These are phyloP conservation scores for Eutrema yunnanense DNA, from an alignment of 345 rosid genomes.

Conservation along the genomic window DNA sequence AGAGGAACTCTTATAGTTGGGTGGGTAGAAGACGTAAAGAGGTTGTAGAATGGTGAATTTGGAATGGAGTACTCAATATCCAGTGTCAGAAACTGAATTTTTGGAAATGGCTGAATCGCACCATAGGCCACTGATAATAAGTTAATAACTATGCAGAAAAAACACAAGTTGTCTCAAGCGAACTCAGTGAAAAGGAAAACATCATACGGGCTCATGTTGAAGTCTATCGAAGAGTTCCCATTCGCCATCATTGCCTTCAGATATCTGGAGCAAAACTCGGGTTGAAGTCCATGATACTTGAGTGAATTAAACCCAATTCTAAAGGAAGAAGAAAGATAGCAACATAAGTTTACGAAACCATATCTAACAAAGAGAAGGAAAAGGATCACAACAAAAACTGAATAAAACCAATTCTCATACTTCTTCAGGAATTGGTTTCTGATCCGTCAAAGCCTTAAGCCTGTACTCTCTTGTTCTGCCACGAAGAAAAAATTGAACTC, in stretches of 20 bases:
- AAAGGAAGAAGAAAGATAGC: constrained; percentile 18
- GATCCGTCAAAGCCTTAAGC: constrained; percentile 36
- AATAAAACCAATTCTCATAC: constrained; percentile 33
- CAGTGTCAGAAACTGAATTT: too few relatives aligned
- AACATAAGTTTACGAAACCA: background rate
- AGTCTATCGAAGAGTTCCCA: constrained; percentile 49
- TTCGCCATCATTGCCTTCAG: constrained; percentile 50
- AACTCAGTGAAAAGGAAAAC: constrained; percentile 3
- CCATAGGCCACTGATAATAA: too few relatives aligned
- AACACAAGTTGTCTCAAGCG: background rate
- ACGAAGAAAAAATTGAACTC: background rate
- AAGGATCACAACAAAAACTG: background rate
- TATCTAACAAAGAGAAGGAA: constrained; percentile 5
- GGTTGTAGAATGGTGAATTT: too few relatives aligned
- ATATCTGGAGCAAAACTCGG: constrained; percentile 55
- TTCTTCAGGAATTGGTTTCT: constrained; percentile 45
- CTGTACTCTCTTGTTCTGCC: constrained; percentile 50
- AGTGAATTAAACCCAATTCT: constrained; percentile 60
- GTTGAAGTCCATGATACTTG: constrained; percentile 67
- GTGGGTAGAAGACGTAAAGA: too few relatives aligned
- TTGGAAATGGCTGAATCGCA: too few relatives aligned
- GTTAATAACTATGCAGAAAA: too few relatives aligned
- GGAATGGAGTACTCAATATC: too few relatives aligned
- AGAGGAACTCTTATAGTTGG: too few relatives aligned
- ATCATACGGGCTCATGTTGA: constrained; percentile 66